Evolutionary conservation across 257 asterid species (phyloP), one percentile per base, ranked within the genome.

Genomic region (Solanum microdontum): DNA sequence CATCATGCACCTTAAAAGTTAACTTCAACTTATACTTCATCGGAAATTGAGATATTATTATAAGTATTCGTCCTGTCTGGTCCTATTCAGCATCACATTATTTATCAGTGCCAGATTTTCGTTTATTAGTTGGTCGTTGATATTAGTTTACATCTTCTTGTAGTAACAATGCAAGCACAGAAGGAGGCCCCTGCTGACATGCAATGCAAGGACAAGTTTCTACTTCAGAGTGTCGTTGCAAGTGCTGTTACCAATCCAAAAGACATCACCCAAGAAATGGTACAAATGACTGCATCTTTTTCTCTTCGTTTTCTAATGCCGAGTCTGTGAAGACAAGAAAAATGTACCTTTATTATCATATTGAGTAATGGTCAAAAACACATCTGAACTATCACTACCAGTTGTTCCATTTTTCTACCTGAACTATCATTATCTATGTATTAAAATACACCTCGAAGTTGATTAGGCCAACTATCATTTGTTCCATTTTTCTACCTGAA

Each of bases 121-220:
- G 7, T 45, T 28, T 43, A 32, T 70, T 85, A 2, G 23, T 8
- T 85, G 37, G 70, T 11, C 12, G 15, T 23, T 72, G 2, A 60
- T 43, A 11, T 86, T 43, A 9, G 82, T 74, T 87, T 77, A 33
- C 3, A 4, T 75, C 13, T 36, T 87, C 87, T 87, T 88, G 87
- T 73, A 92, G 96, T 95, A 70, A 92, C 93, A 10, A 92, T 86
- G 93, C 92, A 92, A 93, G 99, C 97, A 28, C 98, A 93, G 39
- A 95, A 93, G 92, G 98, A 96, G 88, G 93, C 92, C 62, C 99
- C 99, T 86, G 74, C 93, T 66, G 98, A 94, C 14, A 89, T 96
- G 96, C 95, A 91, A 86, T 96, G 99, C 94, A 95, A 89, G 92
- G 99, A 96, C 91, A 94, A 96, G 86, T 96, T 96, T 92, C 91